phyloP scores from a whole-genome alignment of 2,329 filamentous ascomycete genomes.

The Scedosporium aurantiacum region DNA sequence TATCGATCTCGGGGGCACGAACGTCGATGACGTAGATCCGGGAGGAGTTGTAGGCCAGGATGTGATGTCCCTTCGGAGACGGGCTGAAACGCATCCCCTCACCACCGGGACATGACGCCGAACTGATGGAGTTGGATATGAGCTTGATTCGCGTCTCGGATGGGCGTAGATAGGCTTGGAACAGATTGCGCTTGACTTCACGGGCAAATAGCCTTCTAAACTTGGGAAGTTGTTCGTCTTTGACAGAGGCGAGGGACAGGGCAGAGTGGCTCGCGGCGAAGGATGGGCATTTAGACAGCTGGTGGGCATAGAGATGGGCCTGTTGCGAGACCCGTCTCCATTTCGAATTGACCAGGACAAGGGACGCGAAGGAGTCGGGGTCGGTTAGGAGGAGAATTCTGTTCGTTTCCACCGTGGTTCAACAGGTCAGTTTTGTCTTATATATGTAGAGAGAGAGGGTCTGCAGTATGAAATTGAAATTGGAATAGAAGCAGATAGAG shows the following conservation, averaged over 20 bases:
- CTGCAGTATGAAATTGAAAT: slow-evolving; percentile 7
- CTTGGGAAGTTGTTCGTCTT: slow-evolving; percentile 40
- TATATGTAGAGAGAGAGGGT: neutral
- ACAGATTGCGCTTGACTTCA: slow-evolving; percentile 66
- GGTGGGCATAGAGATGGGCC: slow-evolving; percentile 49
- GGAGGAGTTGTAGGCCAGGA: slow-evolving; percentile 77
- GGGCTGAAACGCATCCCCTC: slow-evolving; percentile 79
- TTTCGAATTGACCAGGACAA: slow-evolving; percentile 53
- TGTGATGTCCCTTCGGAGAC: slow-evolving; percentile 61
- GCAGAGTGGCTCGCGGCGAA: slow-evolving; percentile 39
- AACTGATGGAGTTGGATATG: slow-evolving; percentile 74
- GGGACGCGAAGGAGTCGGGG: slow-evolving; percentile 54
- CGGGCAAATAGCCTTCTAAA: slow-evolving; percentile 56
- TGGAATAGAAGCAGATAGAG: neutral
- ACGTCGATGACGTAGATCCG: slow-evolving; percentile 71
- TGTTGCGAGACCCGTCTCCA: slow-evolving; percentile 56
- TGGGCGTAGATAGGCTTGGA: slow-evolving; percentile 64
- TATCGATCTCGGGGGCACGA: slow-evolving; percentile 44
- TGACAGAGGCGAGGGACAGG: slow-evolving; percentile 23
- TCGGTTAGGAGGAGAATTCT: slow-evolving; percentile 52
- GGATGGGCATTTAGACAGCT: slow-evolving; percentile 50
- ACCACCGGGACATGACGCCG: slow-evolving; percentile 69
- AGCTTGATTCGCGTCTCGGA: slow-evolving; percentile 63
- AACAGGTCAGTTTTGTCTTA: neutral
- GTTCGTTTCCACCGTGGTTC: neutral